Evolutionary conservation across 129 eudicot species (phyloP).

Genomic region (Arctium minus): DNA sequence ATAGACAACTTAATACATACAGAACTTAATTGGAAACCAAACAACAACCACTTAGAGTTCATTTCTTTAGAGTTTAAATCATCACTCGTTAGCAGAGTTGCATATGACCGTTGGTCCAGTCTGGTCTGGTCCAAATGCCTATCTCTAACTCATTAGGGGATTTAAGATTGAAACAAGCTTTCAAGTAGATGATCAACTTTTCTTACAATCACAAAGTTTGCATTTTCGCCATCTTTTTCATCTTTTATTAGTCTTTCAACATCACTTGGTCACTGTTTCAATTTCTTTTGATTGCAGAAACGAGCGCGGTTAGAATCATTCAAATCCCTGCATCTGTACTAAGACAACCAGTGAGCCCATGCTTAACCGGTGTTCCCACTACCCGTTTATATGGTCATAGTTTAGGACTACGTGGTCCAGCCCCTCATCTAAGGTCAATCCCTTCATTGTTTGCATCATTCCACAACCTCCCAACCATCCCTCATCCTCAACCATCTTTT

Average conservation of each 20-base stretch:
- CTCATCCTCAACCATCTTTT: not conserved
- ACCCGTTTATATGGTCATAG: not conserved
- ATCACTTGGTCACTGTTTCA: not conserved
- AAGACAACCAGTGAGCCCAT: not conserved
- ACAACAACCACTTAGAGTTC: not conserved
- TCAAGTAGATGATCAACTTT: not conserved
- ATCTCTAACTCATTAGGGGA: not conserved
- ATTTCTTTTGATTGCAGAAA: conserved; percentile 22
- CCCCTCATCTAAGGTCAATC: conserved; percentile 49
- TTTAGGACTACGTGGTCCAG: conserved; percentile 32
- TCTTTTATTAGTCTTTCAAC: not conserved
- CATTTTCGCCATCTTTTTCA: not conserved
- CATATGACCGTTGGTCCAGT: not conserved
- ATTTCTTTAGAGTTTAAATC: not conserved
- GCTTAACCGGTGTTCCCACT: not conserved
- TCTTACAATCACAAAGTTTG: not conserved
- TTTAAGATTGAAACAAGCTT: not conserved
- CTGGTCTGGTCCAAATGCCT: not conserved
- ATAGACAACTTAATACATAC: too few species aligned
- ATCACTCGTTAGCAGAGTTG: not conserved
- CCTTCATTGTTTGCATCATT: conserved; percentile 4
- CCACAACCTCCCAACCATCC: not conserved
- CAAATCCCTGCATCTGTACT: conserved; percentile 14
- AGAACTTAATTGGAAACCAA: too few species aligned
- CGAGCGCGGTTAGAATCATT: not conserved